Percentiles rank a stretch among this genome's conserved stretches.
These are phyloP conservation scores for Boletellus emodensis DNA, from an alignment of 768 basidiomycete species.

Conservation along the genomic window DNA sequence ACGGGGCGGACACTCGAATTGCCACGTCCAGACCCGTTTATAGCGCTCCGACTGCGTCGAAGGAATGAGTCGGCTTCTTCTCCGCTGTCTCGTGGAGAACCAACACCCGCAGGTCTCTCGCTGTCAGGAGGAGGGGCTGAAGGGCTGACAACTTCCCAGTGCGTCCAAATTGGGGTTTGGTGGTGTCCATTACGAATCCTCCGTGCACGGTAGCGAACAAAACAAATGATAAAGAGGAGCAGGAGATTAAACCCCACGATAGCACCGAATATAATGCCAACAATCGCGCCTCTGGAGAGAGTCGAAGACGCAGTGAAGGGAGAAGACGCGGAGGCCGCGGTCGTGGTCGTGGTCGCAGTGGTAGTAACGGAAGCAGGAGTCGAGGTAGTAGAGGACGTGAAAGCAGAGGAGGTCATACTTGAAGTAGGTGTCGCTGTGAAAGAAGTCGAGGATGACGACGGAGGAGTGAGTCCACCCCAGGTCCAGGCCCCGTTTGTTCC, in stretches of 20 bases:
- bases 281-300: slow-evolving; percentile 28
- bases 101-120: slow-evolving; percentile 52
- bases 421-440: slow-evolving; percentile 25
- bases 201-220: slow-evolving; percentile 29
- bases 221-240: slow-evolving; percentile 41
- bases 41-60: slow-evolving; percentile 31
- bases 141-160: slow-evolving; percentile 41
- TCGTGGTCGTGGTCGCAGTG: slow-evolving; percentile 27
- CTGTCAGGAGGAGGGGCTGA: slow-evolving; percentile 18
- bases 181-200: slow-evolving; percentile 14
- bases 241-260: slow-evolving; percentile 58
- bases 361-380: slow-evolving; percentile 12
- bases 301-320: slow-evolving; percentile 27
- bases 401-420: slow-evolving; percentile 25
- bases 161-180: slow-evolving; percentile 37
- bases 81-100: slow-evolving; percentile 64
- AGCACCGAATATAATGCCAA: slow-evolving; percentile 40
- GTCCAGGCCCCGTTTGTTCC: slow-evolving; percentile 58
- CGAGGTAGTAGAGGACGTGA: slow-evolving; percentile 24
- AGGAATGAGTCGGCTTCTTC: slow-evolving; percentile 69
- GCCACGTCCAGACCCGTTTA: slow-evolving; percentile 12
- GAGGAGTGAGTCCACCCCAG: slow-evolving; percentile 70
- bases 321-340: slow-evolving; percentile 23
- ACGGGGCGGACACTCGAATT: slow-evolving; percentile 18
- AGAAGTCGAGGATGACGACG: slow-evolving; percentile 35